Evolutionary conservation across 2,329 filamentous ascomycete genomes (phyloP).

Genomic region (Phaeosphaeriaceae sp.): DNA sequence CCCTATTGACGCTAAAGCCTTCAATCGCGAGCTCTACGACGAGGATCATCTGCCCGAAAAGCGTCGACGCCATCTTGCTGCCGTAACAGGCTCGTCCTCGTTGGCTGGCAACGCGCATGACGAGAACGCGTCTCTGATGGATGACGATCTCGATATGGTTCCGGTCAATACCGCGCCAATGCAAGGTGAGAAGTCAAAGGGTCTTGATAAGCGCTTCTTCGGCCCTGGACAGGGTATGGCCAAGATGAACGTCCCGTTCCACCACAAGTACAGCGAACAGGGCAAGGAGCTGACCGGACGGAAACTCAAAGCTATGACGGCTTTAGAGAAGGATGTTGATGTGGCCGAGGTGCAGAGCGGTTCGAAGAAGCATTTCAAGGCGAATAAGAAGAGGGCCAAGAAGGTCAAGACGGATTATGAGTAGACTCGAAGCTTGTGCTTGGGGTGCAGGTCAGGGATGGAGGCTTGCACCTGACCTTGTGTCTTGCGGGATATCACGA

Average conservation of each 20-base stretch:
- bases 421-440: background rate
- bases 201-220: constrained; percentile 91
- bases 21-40: constrained; percentile 92
- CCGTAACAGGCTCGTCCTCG: constrained; percentile 49
- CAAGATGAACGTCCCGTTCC: constrained; percentile 82
- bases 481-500: too few relatives aligned
- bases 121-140: constrained; percentile 51
- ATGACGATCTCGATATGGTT: constrained; percentile 60
- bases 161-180: constrained; percentile 35
- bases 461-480: too few relatives aligned
- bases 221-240: constrained; percentile 66
- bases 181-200: constrained; percentile 75
- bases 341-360: constrained; percentile 76
- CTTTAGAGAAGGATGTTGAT: constrained; percentile 84
- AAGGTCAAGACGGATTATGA: constrained; percentile 55
- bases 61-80: constrained; percentile 70
- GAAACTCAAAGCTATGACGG: constrained; percentile 81
- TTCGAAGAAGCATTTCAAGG: constrained; percentile 92
- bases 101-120: constrained; percentile 28
- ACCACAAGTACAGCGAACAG: constrained; percentile 86
- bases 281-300: constrained; percentile 83
- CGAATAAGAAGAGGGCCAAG: constrained; percentile 69
- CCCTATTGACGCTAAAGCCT: constrained; percentile 72
- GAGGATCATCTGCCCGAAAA: constrained; percentile 81
- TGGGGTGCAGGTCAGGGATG: too few relatives aligned